Evolutionary conservation across 495 filamentous ascomycete species (phyloP), one percentile per base, ranked within the genome.

Genomic region (Podospora conica): DNA sequence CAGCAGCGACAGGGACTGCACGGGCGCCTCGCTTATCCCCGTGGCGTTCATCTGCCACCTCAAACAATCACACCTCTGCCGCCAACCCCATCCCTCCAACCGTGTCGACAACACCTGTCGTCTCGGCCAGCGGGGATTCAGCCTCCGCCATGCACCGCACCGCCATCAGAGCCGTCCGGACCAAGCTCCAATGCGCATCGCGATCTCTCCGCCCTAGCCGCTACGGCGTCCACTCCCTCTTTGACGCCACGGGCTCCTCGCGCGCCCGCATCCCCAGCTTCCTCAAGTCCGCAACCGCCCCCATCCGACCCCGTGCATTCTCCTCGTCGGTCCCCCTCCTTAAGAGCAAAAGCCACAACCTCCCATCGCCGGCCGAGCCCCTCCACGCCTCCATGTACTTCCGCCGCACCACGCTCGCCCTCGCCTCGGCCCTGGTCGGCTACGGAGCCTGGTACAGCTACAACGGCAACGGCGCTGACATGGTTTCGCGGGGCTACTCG

Each of bases 371-470:
- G 63, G 65, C 63, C 67, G 75, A 78, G 61, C 78, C 79, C 64
- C 75, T 82, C 33, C 79, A 72, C 61, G 80, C 81, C 53, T 82
- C 81, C 66, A 83, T 83, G 81, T 82, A 79, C 70, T 63, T 80
- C 68, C 80, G 81, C 53, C 77, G 80, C 27, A 71, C 80, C 60
- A 77, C 76, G 9, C 68, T 80, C 61, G 79, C 76, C 24, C 62
- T 82, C 55, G 73, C 78, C 48, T 83, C 81, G 48, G 77, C 76
- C 68, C 76, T 83, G 61, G 77, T 83, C 28, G 81, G 79, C 61
- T 83, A 82, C 74, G 81, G 81, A 28, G 81, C 81, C 65, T 83
- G 79, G 78, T 81, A 81, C 67, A 72, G 74, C 25, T 83, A 82
- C 71, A 71, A 73, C 65, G 79, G 75, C 62, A 72, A 70, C 68